phyloP scores from a whole-genome alignment of 2,329 filamentous ascomycete genomes.

The Talaromyces sp. region DNA sequence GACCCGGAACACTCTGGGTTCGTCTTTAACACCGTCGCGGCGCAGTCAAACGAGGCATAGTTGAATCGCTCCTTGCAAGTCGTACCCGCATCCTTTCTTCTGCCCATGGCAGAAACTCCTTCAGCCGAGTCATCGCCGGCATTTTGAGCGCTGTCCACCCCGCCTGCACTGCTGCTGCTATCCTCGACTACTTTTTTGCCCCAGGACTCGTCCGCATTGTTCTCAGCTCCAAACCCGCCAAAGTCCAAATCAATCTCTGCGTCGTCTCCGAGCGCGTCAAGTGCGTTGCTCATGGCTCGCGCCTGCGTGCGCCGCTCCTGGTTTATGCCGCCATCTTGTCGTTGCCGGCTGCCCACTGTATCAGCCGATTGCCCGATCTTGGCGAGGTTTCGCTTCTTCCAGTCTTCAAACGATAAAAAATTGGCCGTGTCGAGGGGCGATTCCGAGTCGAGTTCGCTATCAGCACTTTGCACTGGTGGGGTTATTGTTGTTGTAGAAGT shows the following conservation, averaged over 20 bases:
- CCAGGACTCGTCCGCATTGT: constrained; percentile 29
- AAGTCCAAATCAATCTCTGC: constrained; percentile 76
- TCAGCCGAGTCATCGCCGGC: constrained; percentile 30
- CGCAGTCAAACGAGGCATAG: constrained; percentile 95
- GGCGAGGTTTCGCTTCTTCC: constrained; percentile 89
- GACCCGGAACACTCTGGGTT: constrained; percentile 81
- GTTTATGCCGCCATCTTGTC: constrained; percentile 43
- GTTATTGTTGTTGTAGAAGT: constrained; percentile 1
- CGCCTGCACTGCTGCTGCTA: constrained; percentile 13
- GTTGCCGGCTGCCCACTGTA: constrained; percentile 56
- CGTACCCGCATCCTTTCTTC: constrained; percentile 89
- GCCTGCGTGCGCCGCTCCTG: constrained; percentile 46
- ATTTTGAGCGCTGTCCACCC: constrained; percentile 13
- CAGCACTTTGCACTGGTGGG: constrained; percentile 3
- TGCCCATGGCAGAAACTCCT: constrained; percentile 41
- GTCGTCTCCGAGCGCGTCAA: constrained; percentile 80
- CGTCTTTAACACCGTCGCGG: constrained; percentile 86
- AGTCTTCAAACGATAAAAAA: constrained; percentile 96
- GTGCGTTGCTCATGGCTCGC: constrained; percentile 58
- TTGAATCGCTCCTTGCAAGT: constrained; percentile 98
- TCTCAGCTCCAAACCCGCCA: constrained; percentile 52
- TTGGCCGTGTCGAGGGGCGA: constrained; percentile 67
- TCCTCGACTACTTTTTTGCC: constrained; percentile 23
- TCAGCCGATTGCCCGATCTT: constrained; percentile 75
- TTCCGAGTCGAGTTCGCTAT: constrained; percentile 54